phyloP scores from a whole-genome alignment of 2,329 filamentous ascomycete genomes.

The Alternaria burnsii region DNA sequence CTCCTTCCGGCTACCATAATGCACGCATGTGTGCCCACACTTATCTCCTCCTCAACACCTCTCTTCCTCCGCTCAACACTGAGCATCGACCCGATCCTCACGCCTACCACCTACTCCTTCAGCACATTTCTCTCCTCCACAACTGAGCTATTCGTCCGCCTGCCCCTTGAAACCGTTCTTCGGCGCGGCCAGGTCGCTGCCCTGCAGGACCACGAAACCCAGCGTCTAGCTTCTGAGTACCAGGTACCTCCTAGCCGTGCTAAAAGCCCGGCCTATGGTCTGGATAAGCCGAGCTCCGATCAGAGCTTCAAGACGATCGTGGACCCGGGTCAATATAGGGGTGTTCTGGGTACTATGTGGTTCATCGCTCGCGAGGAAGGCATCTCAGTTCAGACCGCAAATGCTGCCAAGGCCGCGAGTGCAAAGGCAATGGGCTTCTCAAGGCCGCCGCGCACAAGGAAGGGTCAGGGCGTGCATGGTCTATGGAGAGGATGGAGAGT shows the following conservation, averaged over 20 bases:
- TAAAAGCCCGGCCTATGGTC: conserved; percentile 31
- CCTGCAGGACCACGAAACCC: conserved; percentile 47
- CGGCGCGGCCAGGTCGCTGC: conserved; percentile 85
- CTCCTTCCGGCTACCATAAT: conserved; percentile 86
- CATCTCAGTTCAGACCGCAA: conserved; percentile 48
- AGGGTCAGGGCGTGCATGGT: conserved; percentile 73
- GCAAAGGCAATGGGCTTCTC: conserved; percentile 40
- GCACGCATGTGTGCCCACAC: conserved; percentile 82
- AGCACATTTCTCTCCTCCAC: conserved; percentile 83
- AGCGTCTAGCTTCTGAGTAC: conserved; percentile 38
- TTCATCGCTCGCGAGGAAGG: conserved; percentile 87
- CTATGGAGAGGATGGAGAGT: conserved; percentile 80
- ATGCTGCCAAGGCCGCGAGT: conserved; percentile 34
- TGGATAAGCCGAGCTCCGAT: conserved; percentile 25
- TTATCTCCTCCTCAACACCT: conserved; percentile 83
- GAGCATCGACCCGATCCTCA: conserved; percentile 80
- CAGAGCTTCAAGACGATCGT: conserved; percentile 74
- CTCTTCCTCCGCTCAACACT: conserved; percentile 86
- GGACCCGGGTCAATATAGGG: conserved; percentile 79
- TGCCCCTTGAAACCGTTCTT: conserved; percentile 91
- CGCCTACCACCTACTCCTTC: conserved; percentile 82
- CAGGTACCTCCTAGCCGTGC: conserved; percentile 26
- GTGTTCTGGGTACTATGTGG: conserved; percentile 92
- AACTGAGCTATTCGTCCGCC: conserved; percentile 81
- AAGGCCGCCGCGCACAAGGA: conserved; percentile 55